These are phyloP conservation scores for Inga laurina DNA, from an alignment of 306 rosid genomes.

Conservation along the genomic window DNA sequence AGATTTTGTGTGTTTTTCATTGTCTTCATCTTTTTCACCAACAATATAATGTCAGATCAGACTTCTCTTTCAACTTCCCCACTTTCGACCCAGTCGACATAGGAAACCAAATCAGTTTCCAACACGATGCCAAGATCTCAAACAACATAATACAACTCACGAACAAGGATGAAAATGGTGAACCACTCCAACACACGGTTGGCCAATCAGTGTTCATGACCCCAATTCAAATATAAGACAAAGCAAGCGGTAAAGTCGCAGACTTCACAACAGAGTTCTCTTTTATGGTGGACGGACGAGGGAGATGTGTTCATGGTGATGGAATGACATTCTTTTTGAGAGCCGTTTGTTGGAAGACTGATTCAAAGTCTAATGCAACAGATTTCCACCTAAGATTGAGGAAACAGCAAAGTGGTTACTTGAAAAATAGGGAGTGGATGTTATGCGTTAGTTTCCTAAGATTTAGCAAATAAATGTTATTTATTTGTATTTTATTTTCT, in stretches of 20 bases:
- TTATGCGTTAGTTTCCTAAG: too few relatives aligned
- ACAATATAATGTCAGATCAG: background rate
- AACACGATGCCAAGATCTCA: background rate
- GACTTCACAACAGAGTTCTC: background rate
- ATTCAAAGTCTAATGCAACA: too few relatives aligned
- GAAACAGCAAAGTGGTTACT: too few relatives aligned
- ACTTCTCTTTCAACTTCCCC: background rate
- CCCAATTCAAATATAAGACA: background rate
- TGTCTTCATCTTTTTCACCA: background rate
- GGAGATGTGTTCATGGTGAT: background rate
- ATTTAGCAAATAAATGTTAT: too few relatives aligned
- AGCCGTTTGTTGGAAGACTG: too few relatives aligned
- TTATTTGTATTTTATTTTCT: too few relatives aligned
- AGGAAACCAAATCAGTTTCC: background rate
- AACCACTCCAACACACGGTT: background rate
- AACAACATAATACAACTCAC: slow-evolving; percentile 2
- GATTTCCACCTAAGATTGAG: too few relatives aligned
- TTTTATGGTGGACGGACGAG: background rate
- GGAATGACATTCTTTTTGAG: slow-evolving; percentile 21
- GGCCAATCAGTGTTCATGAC: background rate
- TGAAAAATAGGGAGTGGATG: too few relatives aligned
- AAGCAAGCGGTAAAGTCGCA: background rate
- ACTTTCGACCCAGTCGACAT: background rate
- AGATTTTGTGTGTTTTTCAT: too few relatives aligned
- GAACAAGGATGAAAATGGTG: background rate